Evolutionary conservation across 23 red algal genomes (phyloP).

Genomic region (Agarophyton chilense): DNA sequence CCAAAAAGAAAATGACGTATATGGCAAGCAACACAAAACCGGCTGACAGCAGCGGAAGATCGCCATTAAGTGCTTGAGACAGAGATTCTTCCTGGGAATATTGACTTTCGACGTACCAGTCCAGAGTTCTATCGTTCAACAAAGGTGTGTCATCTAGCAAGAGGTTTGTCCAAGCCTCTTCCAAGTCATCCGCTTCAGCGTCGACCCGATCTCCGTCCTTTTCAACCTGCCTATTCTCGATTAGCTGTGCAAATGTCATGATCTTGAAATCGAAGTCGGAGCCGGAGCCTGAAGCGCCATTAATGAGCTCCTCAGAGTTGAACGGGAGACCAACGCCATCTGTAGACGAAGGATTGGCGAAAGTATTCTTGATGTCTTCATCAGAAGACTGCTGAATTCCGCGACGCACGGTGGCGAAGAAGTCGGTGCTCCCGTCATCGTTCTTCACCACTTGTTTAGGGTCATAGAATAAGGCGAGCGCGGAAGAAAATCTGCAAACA

Average conservation of each 20-base stretch:
- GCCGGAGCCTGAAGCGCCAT: constrained; percentile 9
- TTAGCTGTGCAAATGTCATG: constrained; percentile 31
- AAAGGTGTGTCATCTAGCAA: constrained; percentile 29
- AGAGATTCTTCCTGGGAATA: constrained; percentile 52
- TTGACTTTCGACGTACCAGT: constrained; percentile 34
- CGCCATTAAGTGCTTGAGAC: constrained; percentile 43
- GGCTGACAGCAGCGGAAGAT: constrained; percentile 51
- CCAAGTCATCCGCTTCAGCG: constrained; percentile 47
- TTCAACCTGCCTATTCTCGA: constrained; percentile 49
- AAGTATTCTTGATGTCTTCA: constrained; percentile 33
- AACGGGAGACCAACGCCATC: constrained; percentile 14
- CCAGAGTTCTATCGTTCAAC: neutral
- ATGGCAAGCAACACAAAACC: constrained; percentile 72
- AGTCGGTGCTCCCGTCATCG: constrained; percentile 45
- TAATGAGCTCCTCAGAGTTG: constrained; percentile 49
- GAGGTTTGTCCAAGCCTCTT: constrained; percentile 52
- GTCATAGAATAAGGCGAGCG: constrained; percentile 70
- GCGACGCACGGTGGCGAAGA: constrained; percentile 56
- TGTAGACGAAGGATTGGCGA: constrained; percentile 17
- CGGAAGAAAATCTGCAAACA: constrained; percentile 27
- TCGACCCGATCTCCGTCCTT: constrained; percentile 65
- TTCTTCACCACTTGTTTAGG: neutral
- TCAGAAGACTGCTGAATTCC: constrained; percentile 33
- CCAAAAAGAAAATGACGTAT: constrained; percentile 74
- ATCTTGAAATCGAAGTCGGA: neutral